These are phyloP conservation scores for Crataegus laevigata DNA, from an alignment of 306 rosid species.

Conservation along the genomic window DNA sequence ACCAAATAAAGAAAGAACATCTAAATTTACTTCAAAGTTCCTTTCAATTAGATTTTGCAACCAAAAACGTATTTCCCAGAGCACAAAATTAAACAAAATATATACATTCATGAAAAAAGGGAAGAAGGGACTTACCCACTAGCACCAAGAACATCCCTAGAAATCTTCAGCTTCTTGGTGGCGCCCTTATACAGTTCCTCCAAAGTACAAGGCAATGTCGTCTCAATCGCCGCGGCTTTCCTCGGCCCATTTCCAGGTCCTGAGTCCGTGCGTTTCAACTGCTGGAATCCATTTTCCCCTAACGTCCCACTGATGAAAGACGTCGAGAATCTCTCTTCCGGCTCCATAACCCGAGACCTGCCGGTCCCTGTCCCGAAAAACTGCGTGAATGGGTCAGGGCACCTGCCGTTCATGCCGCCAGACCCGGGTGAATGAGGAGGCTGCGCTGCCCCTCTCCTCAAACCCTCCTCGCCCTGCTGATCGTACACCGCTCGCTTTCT, in stretches of 20 bases:
- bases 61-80: too few species aligned
- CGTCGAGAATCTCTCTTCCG: slow-evolving; percentile 42
- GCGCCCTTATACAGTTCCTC: slow-evolving; percentile 86
- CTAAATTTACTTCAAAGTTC: background rate
- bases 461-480: slow-evolving; percentile 88
- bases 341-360: slow-evolving; percentile 22
- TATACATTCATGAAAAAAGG: background rate
- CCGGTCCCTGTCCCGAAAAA: slow-evolving; percentile 53
- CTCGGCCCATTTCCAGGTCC: slow-evolving; percentile 31
- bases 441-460: slow-evolving; percentile 53
- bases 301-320: slow-evolving; percentile 38
- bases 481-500: slow-evolving; percentile 78
- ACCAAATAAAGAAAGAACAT: slow-evolving; percentile 8
- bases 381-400: slow-evolving; percentile 72
- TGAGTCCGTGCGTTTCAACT: slow-evolving; percentile 39
- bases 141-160: slow-evolving; percentile 63
- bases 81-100: background rate
- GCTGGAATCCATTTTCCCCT: slow-evolving; percentile 41
- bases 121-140: slow-evolving; percentile 48
- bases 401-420: slow-evolving; percentile 6
- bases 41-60: too few species aligned
- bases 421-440: slow-evolving; percentile 54
- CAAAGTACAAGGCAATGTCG: slow-evolving; percentile 59
- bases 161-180: slow-evolving; percentile 87
- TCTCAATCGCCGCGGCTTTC: slow-evolving; percentile 62